Evolutionary conservation across 768 basidiomycete genomes (phyloP).

Genomic region (Hygrocybe coccinea): DNA sequence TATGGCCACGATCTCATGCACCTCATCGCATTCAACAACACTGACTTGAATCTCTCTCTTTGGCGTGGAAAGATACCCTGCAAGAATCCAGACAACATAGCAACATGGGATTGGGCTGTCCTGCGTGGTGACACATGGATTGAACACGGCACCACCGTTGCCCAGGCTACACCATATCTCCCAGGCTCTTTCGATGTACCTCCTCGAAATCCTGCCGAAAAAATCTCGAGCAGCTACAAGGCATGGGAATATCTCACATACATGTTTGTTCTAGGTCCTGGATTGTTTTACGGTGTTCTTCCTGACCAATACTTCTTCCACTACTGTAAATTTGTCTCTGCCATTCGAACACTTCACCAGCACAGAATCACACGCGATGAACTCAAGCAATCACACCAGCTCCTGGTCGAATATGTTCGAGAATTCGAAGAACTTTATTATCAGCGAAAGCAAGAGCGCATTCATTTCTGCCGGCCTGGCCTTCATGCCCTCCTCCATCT

Average conservation of each 20-base stretch:
- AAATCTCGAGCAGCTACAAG: constrained; percentile 34
- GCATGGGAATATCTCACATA: constrained; percentile 31
- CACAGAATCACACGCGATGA: neutral
- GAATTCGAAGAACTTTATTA: no score
- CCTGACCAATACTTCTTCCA: constrained; percentile 1
- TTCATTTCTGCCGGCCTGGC: neutral
- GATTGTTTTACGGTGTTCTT: constrained; percentile 13
- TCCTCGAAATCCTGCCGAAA: constrained; percentile 11
- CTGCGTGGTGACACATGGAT: constrained; percentile 16
- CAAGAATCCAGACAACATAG: constrained; percentile 16
- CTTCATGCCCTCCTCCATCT: constrained; percentile 5
- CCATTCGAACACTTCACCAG: constrained; percentile 2
- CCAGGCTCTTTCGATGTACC: constrained; percentile 17
- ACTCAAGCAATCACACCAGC: constrained; percentile 3
- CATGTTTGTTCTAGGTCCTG: constrained; percentile 14
- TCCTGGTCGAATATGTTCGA: neutral
- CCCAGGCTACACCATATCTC: neutral
- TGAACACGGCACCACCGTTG: constrained; percentile 15
- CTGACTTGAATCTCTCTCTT: constrained; percentile 24
- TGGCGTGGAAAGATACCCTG: constrained; percentile 21
- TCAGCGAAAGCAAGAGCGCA: no score
- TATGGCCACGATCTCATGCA: constrained; percentile 38
- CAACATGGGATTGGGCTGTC: constrained; percentile 29
- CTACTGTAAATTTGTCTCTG: constrained; percentile 2
- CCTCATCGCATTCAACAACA: constrained; percentile 30